Percentiles rank a stretch among this genome's conserved stretches.
Conservation (phyloP, 2,329 filamentous ascomycete species). For the Trichophyton verrucosum region DNA sequence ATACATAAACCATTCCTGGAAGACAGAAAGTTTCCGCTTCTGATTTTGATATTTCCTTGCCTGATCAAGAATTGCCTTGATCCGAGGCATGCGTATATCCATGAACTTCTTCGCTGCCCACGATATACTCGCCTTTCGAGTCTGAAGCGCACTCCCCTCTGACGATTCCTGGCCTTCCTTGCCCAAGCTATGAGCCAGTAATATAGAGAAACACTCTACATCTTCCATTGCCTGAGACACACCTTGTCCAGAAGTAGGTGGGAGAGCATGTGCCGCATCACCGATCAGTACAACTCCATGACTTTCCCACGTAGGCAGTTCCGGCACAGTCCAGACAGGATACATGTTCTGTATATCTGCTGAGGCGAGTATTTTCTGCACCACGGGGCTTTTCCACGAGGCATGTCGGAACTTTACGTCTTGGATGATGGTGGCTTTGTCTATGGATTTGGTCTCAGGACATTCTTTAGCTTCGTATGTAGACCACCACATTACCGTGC, state of each 20-base stretch:
- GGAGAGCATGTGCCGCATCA: constrained; percentile 46
- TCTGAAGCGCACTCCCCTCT: neutral
- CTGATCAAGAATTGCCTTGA: constrained; percentile 23
- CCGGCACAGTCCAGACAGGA: constrained; percentile 38
- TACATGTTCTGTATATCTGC: constrained; percentile 34
- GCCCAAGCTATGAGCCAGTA: constrained; percentile 26
- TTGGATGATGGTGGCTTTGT: constrained; percentile 21
- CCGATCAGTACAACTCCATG: constrained; percentile 42
- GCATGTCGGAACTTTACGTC: constrained; percentile 32
- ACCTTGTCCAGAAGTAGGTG: constrained; percentile 44
- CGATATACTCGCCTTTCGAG: constrained; percentile 17
- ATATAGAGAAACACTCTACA: constrained; percentile 35
- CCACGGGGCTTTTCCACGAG: constrained; percentile 36
- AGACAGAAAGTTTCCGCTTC: constrained; percentile 24
- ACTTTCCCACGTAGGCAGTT: constrained; percentile 37
- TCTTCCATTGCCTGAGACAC: constrained; percentile 46
- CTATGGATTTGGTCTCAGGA: constrained; percentile 22
- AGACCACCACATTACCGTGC: constrained; percentile 36
- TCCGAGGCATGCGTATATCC: constrained; percentile 24
- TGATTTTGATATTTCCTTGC: constrained; percentile 23
- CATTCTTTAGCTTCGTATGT: constrained; percentile 28
- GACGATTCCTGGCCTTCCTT: constrained; percentile 5
- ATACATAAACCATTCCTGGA: constrained; percentile 31
- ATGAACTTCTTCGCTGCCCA: constrained; percentile 23
- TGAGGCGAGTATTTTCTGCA: constrained; percentile 30